phyloP scores from a whole-genome alignment of 345 rosid genomes.

The Eucalyptus regnans region DNA sequence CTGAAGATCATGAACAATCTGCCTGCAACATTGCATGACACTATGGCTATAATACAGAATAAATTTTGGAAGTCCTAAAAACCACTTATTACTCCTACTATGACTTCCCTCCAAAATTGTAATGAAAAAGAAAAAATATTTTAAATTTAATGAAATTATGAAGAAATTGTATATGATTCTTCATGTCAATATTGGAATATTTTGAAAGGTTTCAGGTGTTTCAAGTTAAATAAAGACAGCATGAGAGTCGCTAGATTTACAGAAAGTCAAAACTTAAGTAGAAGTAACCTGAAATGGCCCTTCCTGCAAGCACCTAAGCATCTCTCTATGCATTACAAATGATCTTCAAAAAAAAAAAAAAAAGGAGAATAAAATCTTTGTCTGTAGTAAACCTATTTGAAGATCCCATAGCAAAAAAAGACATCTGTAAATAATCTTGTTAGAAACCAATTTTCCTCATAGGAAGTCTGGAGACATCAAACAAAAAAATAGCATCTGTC shows the following conservation, averaged over 20 bases:
- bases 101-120: background rate
- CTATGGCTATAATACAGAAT: background rate
- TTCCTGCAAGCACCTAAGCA: background rate
- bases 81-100: background rate
- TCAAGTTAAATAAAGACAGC: background rate
- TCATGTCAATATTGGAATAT: background rate
- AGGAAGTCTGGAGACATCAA: background rate
- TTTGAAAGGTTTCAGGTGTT: background rate
- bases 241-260: background rate
- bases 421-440: background rate
- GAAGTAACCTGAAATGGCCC: background rate
- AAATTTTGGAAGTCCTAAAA: background rate
- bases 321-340: background rate
- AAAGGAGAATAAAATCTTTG: background rate
- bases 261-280: background rate
- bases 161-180: background rate
- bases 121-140: background rate
- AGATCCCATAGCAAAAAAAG: background rate
- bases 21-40: background rate
- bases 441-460: background rate
- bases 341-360: background rate
- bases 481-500: background rate
- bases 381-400: background rate
- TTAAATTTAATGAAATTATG: background rate
- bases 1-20: background rate